Evolutionary conservation across 2,329 filamentous ascomycete species (phyloP), one percentile per base, ranked within the genome.

Genomic region (Calonectria montana): DNA sequence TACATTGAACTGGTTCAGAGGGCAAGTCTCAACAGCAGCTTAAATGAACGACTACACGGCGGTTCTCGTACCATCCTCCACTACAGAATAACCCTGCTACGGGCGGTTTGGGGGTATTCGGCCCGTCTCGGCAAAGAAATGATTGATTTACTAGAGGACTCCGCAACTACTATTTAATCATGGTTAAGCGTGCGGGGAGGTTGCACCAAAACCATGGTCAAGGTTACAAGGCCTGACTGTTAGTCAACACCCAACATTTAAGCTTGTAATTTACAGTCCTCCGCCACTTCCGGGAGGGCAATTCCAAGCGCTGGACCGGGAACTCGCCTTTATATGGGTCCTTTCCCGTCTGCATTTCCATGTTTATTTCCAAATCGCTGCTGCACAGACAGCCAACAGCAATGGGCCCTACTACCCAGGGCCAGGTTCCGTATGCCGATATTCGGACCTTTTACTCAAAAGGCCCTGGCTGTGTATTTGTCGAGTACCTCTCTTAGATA

Each of bases 201-300:
- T 25, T 23, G 31, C 31, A 59, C 53, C n/a, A 59, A 25, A 59
- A 39, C 31, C 53, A 59, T 59, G 53, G 31, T 59, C 53, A 59
- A 59, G 53, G 53, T 27, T 23, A 59, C 31, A 39, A 59, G 53
- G 31, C 31, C 31, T 39, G 31, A 25, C 35, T 21, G 53, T 59
- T 59, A 59, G 37, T 37, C 53, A 59, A 59, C 21, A 59, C n/a
- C 31, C 53, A 59, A 59, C 53, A 39, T 59, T 59, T 59, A 59
- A 59, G 53, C 53, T 59, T 59, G 53, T 59, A 59, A 59, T 23
- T 39, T 59, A 39, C 53, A 59, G 31, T n/a, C 31, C 53, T 39
- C 53, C 53, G 53, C 31, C 35, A 25, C 53, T 25, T 59, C 31
- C 53, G 53, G 31, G 21, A 39, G 13, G 53, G 53, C 53, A 59